These are phyloP conservation scores for Verticillium alfalfae DNA, from an alignment of 2,329 filamentous ascomycete genomes.

Conservation along the genomic window DNA sequence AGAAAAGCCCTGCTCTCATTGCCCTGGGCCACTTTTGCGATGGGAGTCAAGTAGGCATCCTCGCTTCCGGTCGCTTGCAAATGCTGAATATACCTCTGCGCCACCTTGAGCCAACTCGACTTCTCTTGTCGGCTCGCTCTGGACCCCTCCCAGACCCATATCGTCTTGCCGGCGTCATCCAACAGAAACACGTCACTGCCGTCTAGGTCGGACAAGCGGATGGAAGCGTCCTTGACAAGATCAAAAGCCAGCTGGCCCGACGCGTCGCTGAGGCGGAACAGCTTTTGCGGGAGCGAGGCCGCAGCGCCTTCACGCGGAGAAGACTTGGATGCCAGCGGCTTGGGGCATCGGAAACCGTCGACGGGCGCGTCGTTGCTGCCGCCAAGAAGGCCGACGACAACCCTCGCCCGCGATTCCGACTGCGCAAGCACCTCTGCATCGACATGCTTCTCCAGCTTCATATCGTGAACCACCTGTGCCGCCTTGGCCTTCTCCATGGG, in stretches of 20 bases:
- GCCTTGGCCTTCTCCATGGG: slow-evolving; percentile 67
- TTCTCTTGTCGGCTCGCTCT: slow-evolving; percentile 54
- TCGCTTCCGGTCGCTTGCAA: slow-evolving; percentile 24
- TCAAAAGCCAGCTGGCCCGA: slow-evolving; percentile 52
- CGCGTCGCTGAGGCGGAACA: slow-evolving; percentile 60
- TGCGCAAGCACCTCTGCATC: slow-evolving; percentile 63
- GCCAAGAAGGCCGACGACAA: slow-evolving; percentile 52
- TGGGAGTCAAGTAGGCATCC: slow-evolving; percentile 35
- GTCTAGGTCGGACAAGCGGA: slow-evolving; percentile 45
- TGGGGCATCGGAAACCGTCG: slow-evolving; percentile 31
- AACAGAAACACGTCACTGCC: slow-evolving; percentile 58
- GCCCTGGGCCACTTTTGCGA: slow-evolving; percentile 54
- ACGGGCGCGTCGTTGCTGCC: slow-evolving; percentile 34
- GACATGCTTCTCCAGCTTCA: slow-evolving; percentile 57
- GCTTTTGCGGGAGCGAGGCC: slow-evolving; percentile 25
- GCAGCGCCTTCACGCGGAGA: slow-evolving; percentile 9
- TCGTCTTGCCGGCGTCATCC: slow-evolving; percentile 46
- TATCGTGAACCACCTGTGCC: slow-evolving; percentile 60
- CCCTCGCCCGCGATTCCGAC: slow-evolving; percentile 46
- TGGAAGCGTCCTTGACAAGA: slow-evolving; percentile 49
- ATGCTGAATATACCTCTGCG: slow-evolving; percentile 48
- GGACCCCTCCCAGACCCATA: slow-evolving; percentile 64
- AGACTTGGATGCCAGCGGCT: slow-evolving; percentile 29
- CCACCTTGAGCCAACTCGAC: slow-evolving; percentile 53
- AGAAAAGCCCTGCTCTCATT: slow-evolving; percentile 49